These are phyloP conservation scores for Cryptococcus wingfieldii DNA, from an alignment of 1,284 basidiomycete genomes.

Conservation along the genomic window DNA sequence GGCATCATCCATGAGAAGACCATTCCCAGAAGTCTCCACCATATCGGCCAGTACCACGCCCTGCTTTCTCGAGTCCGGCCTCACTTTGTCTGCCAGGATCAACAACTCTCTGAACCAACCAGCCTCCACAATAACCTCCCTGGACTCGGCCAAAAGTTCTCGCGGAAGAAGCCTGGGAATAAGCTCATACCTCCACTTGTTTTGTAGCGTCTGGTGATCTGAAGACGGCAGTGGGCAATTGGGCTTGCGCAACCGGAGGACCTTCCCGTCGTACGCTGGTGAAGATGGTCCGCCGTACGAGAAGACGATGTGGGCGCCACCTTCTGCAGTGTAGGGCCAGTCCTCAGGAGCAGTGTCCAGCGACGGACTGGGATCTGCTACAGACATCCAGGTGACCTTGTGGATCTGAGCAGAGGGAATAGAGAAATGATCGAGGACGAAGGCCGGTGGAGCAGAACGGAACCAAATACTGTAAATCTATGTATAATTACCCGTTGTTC, in stretches of 20 bases:
- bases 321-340: slow-evolving; percentile 83
- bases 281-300: slow-evolving; percentile 61
- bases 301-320: slow-evolving; percentile 83
- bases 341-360: slow-evolving; percentile 49
- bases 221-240: slow-evolving; percentile 9
- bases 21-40: slow-evolving; percentile 62
- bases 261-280: slow-evolving; percentile 58
- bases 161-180: slow-evolving; percentile 55
- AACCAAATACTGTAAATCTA: too few species aligned
- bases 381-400: neutral
- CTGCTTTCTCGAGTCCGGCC: slow-evolving; percentile 57
- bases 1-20: slow-evolving; percentile 53
- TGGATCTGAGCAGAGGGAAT: neutral
- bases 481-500: too few species aligned
- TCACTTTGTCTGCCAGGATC: slow-evolving; percentile 50
- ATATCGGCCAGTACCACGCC: slow-evolving; percentile 50
- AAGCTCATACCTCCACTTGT: slow-evolving; percentile 27
- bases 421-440: too few species aligned
- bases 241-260: slow-evolving; percentile 68
- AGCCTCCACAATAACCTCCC: slow-evolving; percentile 55
- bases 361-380: neutral
- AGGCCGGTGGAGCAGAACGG: too few species aligned
- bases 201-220: slow-evolving; percentile 6
- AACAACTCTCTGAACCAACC: slow-evolving; percentile 62
- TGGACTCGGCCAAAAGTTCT: slow-evolving; percentile 58